Percentiles rank a stretch among this genome's conserved stretches.
These are phyloP conservation scores for Solanum paucissectum DNA, from an alignment of 257 asterid genomes.

Conservation along the genomic window DNA sequence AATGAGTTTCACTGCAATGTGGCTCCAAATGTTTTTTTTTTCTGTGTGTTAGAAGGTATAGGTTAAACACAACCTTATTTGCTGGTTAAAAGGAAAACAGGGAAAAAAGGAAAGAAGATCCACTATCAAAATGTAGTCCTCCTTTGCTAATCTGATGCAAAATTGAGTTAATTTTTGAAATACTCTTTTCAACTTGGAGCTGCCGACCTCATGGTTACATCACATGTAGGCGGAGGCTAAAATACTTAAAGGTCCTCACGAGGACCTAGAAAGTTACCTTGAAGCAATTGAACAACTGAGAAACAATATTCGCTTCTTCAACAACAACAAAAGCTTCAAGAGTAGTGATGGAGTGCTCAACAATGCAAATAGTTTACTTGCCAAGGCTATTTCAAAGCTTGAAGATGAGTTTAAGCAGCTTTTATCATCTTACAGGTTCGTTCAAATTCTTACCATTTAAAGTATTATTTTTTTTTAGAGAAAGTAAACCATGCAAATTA, in stretches of 20 bases:
- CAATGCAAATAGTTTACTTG: constrained; percentile 72
- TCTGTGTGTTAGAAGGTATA: background rate
- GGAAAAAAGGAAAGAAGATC: background rate
- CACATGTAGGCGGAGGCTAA: constrained; percentile 78
- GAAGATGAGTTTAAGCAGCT: constrained; percentile 93
- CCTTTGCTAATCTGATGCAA: background rate
- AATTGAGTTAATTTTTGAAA: background rate
- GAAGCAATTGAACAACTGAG: constrained; percentile 88
- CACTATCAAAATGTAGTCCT: background rate
- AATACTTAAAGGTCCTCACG: constrained; percentile 95
- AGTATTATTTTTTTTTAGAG: background rate
- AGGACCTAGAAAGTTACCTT: constrained; percentile 93
- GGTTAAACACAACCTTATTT: background rate
- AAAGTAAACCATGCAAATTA: background rate
- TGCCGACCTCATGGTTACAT: background rate
- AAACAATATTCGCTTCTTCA: constrained; percentile 71
- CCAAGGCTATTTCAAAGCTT: constrained; percentile 92
- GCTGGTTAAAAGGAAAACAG: background rate
- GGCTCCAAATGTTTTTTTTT: background rate
- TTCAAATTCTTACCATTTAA: background rate
- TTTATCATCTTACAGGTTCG: constrained; percentile 69
- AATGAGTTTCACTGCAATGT: background rate
- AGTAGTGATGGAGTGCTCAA: constrained; percentile 94
- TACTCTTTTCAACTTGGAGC: background rate
- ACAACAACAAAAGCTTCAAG: constrained; percentile 88